phyloP scores from a whole-genome alignment of 345 rosid genomes.

The Moricandia arvensis region DNA sequence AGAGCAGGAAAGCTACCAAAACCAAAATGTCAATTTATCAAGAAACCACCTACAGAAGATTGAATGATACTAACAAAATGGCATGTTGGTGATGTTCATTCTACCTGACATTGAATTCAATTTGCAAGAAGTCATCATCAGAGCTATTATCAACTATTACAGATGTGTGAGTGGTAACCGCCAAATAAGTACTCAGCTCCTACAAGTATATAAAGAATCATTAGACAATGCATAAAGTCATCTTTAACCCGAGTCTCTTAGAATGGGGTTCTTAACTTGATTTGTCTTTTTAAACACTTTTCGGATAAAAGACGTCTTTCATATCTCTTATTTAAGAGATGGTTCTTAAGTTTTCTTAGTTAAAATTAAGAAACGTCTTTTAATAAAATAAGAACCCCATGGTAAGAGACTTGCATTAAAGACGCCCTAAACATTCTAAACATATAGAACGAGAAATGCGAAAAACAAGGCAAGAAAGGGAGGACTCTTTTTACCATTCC shows the following conservation, averaged over 20 bases:
- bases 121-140: conserved; percentile 88
- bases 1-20: conserved; percentile 86
- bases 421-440: no score
- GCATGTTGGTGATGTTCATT: not conserved
- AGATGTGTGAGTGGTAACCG: conserved; percentile 70
- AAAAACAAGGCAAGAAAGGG: not conserved
- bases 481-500: conserved; percentile 66
- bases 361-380: no score
- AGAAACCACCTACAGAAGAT: not conserved
- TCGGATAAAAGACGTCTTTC: no score
- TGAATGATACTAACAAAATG: not conserved
- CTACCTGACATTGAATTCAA: conserved; percentile 87
- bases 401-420: no score
- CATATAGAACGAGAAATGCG: no score
- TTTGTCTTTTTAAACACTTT: no score
- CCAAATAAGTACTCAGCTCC: conserved; percentile 85
- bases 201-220: conserved; percentile 33
- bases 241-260: no score
- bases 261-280: no score
- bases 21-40: conserved; percentile 8
- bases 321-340: no score
- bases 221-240: not conserved
- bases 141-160: conserved; percentile 86
- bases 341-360: no score
- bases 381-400: no score